These are phyloP conservation scores for Polytrichum formosum DNA, from an alignment of 225 moss, liverwort and hornwort genomes.

Conservation along the genomic window DNA sequence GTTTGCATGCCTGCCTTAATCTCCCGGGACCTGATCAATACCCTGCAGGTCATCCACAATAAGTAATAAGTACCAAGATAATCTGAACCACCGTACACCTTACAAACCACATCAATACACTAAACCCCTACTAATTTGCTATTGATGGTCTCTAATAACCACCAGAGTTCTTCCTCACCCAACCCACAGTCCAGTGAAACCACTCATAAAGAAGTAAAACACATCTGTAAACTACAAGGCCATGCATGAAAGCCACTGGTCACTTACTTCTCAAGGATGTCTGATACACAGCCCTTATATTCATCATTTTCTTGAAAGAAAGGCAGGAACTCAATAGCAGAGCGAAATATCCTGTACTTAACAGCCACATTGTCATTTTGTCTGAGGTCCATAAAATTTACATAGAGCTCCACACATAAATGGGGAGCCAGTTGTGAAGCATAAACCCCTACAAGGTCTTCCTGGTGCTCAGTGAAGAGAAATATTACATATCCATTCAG, in stretches of 20 bases:
- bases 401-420: conserved; percentile 91
- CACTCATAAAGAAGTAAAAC: too few species aligned
- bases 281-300: conserved; percentile 75
- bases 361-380: conserved; percentile 82
- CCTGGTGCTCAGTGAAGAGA: conserved; percentile 85
- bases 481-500: conserved; percentile 90
- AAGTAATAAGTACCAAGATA: conserved; percentile 1
- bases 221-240: too few species aligned
- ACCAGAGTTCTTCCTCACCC: too few species aligned
- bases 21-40: conserved; percentile 78
- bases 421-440: conserved; percentile 92
- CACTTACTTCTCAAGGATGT: conserved; percentile 74
- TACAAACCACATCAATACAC: not conserved
- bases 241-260: too few species aligned
- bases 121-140: too few species aligned
- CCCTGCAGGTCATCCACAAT: conserved; percentile 39
- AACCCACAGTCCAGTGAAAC: too few species aligned
- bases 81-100: conserved; percentile 4
- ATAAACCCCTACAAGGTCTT: conserved; percentile 95
- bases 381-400: conserved; percentile 97
- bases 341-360: conserved; percentile 83
- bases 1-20: conserved; percentile 67
- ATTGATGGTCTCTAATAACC: too few species aligned
- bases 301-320: conserved; percentile 57
- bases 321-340: conserved; percentile 87